These are phyloP conservation scores for Silene uniflora DNA, from an alignment of 148 eudicot genomes.

Conservation along the genomic window DNA sequence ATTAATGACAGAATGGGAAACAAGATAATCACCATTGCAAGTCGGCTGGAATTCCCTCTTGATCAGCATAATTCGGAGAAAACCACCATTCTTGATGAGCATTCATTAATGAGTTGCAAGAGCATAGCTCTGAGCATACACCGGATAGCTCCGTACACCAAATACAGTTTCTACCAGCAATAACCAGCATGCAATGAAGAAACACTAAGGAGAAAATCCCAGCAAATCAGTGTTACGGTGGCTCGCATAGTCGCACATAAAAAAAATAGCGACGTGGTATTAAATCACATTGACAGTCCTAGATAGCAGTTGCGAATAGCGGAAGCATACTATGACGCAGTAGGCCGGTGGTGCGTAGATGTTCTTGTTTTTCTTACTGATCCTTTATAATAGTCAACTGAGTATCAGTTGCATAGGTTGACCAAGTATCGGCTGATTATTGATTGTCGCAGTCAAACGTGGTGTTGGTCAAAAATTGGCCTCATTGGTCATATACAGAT, in stretches of 20 bases:
- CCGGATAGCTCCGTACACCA: not conserved
- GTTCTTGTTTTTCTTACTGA: not conserved
- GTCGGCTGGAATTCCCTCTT: not conserved
- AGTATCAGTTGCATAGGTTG: not conserved
- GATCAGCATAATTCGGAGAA: not conserved
- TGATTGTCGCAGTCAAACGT: not conserved
- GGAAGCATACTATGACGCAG: not conserved
- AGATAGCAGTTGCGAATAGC: not conserved
- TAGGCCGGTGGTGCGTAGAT: not conserved
- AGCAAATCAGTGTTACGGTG: not conserved
- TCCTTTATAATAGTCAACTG: not conserved
- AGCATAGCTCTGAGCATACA: not conserved
- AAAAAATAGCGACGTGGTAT: not conserved
- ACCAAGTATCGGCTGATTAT: not conserved
- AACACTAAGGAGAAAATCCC: not conserved
- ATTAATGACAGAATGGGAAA: not conserved
- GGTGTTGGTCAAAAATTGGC: not conserved
- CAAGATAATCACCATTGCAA: not conserved
- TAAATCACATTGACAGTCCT: not conserved
- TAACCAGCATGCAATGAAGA: not conserved
- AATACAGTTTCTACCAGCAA: not conserved
- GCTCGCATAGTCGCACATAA: not conserved
- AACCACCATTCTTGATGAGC: not conserved
- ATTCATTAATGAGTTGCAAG: not conserved
- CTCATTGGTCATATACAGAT: not conserved